Percentiles rank a stretch among this genome's conserved stretches.
Conservation (phyloP, 2,329 filamentous ascomycete species). For the Sclerotinia spermophila region DNA sequence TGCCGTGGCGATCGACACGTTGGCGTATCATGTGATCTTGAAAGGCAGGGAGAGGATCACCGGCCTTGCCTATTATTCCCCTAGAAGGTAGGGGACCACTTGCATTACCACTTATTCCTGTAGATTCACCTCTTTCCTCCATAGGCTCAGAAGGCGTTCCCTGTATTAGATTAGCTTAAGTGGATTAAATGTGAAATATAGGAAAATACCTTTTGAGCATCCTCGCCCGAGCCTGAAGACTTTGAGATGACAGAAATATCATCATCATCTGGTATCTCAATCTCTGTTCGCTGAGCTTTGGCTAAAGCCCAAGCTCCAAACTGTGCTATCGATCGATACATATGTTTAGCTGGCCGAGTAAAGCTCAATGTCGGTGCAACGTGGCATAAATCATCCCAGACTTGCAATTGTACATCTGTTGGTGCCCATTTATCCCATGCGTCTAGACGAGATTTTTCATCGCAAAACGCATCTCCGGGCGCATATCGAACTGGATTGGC, state of each 20-base stretch:
- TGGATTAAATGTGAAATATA: background rate
- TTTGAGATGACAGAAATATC: conserved; percentile 69
- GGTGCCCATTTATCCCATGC: conserved; percentile 60
- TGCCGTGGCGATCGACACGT: conserved; percentile 73
- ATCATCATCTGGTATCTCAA: conserved; percentile 79
- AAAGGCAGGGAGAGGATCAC: conserved; percentile 78
- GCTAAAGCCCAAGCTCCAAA: conserved; percentile 92
- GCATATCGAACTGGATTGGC: conserved; percentile 77
- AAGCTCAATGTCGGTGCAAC: conserved; percentile 92
- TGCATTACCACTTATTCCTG: conserved; percentile 65
- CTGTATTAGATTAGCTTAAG: conserved; percentile 19
- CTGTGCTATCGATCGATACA: conserved; percentile 89
- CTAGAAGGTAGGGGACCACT: conserved; percentile 69
- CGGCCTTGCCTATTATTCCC: conserved; percentile 69
- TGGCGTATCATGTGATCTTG: conserved; percentile 89
- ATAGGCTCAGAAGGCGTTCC: conserved; percentile 5
- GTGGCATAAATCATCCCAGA: conserved; percentile 95
- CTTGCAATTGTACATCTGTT: conserved; percentile 88
- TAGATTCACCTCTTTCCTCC: background rate
- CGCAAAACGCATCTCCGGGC: conserved; percentile 60
- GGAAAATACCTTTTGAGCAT: conserved; percentile 33
- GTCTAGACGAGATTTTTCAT: conserved; percentile 49
- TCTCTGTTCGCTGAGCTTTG: conserved; percentile 71
- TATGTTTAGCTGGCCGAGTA: conserved; percentile 91
- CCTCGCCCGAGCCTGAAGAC: conserved; percentile 43